A percentile compares a stretch with the other conserved stretches of the same genome.
Evolutionary conservation across 78 protist species (phyloP).

Genomic region (Isochrysis galbana): DNA sequence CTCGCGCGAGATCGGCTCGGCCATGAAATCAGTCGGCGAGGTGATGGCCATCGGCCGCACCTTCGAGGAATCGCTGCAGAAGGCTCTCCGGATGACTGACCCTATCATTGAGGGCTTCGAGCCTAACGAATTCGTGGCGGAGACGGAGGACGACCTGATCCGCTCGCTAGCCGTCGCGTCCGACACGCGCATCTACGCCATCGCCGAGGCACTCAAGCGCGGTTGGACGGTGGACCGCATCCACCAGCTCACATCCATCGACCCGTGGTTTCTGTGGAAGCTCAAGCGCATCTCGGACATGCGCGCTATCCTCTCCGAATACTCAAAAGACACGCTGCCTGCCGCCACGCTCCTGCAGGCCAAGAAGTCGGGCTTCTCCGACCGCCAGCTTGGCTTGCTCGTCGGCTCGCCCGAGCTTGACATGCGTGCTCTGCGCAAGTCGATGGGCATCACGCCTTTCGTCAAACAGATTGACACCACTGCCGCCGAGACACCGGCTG

Average conservation of each 20-base stretch:
- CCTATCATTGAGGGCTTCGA: constrained; percentile 11
- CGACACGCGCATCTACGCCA: constrained; percentile 79
- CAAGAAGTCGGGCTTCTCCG: constrained; percentile 39
- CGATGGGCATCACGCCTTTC: constrained; percentile 65
- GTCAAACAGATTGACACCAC: constrained; percentile 96
- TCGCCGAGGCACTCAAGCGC: constrained; percentile 76
- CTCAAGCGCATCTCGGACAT: constrained; percentile 63
- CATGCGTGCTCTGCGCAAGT: constrained; percentile 53
- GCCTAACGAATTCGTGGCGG: constrained; percentile 26
- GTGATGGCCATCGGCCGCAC: constrained; percentile 96
- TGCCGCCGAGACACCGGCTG: constrained; percentile 95
- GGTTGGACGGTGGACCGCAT: constrained; percentile 82
- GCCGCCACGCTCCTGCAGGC: background rate
- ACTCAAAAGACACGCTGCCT: background rate
- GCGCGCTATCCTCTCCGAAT: background rate
- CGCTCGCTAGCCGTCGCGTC: constrained; percentile 74
- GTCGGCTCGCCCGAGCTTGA: constrained; percentile 62
- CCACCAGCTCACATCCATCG: constrained; percentile 84
- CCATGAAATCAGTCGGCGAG: constrained; percentile 97
- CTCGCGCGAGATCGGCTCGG: constrained; percentile 55
- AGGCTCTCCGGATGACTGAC: constrained; percentile 51
- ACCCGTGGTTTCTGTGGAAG: constrained; percentile 89
- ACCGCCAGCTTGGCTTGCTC: constrained; percentile 49
- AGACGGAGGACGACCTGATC: constrained; percentile 24
- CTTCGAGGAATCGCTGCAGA: constrained; percentile 91